Conservation (phyloP, 2,329 filamentous ascomycete species). For the Xylariaceae sp. region DNA sequence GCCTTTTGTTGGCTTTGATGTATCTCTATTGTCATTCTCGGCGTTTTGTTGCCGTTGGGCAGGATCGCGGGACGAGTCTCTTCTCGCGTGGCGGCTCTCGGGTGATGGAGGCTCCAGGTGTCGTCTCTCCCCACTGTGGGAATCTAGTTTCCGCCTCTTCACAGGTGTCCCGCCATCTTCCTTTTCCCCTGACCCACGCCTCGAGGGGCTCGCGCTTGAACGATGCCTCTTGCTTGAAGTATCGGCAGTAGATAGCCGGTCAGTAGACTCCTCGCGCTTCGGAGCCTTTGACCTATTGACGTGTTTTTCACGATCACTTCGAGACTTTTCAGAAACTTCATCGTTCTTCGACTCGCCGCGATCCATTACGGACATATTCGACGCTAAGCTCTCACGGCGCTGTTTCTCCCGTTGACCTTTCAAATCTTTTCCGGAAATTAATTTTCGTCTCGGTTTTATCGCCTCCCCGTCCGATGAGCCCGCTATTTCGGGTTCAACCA, state of each 20-base stretch:
- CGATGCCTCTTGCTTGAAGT: slow-evolving; percentile 55
- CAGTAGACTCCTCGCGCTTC: slow-evolving; percentile 58
- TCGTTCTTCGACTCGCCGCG: slow-evolving; percentile 49
- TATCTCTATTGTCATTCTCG: slow-evolving; percentile 38
- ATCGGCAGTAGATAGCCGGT: slow-evolving; percentile 50
- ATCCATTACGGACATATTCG: slow-evolving; percentile 52
- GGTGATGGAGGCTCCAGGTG: slow-evolving; percentile 42
- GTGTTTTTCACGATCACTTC: slow-evolving; percentile 48
- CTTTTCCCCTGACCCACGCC: slow-evolving; percentile 49
- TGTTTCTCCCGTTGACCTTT: slow-evolving; percentile 57
- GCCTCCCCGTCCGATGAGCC: slow-evolving; percentile 55
- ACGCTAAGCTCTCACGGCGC: slow-evolving; percentile 54
- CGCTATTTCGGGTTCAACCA: slow-evolving; percentile 48
- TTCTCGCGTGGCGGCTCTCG: slow-evolving; percentile 45
- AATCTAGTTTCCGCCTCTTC: slow-evolving; percentile 56
- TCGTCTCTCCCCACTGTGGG: slow-evolving; percentile 49
- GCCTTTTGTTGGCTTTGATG: slow-evolving; percentile 38
- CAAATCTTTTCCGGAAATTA: slow-evolving; percentile 60
- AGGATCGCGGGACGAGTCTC: slow-evolving; percentile 41
- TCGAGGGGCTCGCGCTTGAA: slow-evolving; percentile 55
- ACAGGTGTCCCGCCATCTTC: slow-evolving; percentile 48
- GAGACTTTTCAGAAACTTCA: slow-evolving; percentile 46
- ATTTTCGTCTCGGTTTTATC: slow-evolving; percentile 57
- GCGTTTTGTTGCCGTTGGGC: slow-evolving; percentile 31
- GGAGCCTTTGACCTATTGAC: slow-evolving; percentile 58